Evolutionary conservation across 1,284 basidiomycete genomes (phyloP).

Genomic region (Irpex sp.): DNA sequence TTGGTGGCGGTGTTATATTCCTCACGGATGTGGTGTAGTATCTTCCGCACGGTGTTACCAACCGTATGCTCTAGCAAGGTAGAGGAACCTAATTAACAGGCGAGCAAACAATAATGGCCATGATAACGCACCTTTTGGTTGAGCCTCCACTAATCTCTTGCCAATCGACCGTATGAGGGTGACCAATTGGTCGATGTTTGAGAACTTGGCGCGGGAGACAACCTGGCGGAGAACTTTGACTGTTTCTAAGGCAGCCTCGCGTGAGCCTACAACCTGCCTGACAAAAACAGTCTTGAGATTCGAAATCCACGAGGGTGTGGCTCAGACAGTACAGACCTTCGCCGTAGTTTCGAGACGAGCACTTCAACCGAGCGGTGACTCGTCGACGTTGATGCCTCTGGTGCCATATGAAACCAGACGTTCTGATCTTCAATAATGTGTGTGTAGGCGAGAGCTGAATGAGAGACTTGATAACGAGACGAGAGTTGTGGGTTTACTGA

Average conservation of each 20-base stretch:
- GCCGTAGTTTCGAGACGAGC: constrained; percentile 60
- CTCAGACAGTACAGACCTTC: constrained; percentile 47
- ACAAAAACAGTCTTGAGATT: background rate
- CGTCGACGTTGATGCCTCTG: constrained; percentile 16
- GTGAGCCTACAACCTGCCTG: constrained; percentile 87
- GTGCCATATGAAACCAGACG: background rate
- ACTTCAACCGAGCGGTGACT: constrained; percentile 59
- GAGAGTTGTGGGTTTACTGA: background rate
- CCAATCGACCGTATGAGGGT: constrained; percentile 82
- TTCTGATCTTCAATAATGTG: background rate
- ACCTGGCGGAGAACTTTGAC: constrained; percentile 86
- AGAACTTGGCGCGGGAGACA: constrained; percentile 83
- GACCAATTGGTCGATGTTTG: constrained; percentile 84
- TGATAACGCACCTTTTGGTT: constrained; percentile 76
- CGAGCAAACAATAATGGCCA: background rate
- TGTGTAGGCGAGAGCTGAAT: background rate
- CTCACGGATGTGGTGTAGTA: constrained; percentile 90
- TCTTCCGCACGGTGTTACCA: constrained; percentile 90
- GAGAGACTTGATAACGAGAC: background rate
- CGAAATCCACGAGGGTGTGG: background rate
- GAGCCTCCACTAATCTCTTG: constrained; percentile 77
- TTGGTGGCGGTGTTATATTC: constrained; percentile 77
- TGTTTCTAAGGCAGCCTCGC: constrained; percentile 87
- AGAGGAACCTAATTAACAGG: background rate
- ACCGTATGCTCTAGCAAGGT: constrained; percentile 86